These are phyloP conservation scores for Lasiodiplodia theobromae DNA, from an alignment of 2,329 filamentous ascomycete species.

Conservation along the genomic window DNA sequence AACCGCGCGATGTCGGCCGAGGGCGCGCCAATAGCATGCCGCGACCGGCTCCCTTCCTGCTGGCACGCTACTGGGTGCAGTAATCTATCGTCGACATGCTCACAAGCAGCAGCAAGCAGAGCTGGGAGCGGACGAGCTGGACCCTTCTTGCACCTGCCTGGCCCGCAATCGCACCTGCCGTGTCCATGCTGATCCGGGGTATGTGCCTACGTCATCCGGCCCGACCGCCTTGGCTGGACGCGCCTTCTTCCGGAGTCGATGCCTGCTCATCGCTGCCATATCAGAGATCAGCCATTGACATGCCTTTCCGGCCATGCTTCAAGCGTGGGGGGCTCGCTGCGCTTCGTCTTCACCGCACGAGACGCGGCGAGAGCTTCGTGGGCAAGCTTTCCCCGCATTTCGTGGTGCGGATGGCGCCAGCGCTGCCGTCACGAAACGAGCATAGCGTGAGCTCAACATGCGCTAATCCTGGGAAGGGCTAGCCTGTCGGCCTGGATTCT, in stretches of 20 bases:
- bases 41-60: neutral
- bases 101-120: neutral
- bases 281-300: neutral
- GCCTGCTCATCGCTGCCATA: constrained; percentile 1
- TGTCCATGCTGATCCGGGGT: constrained; percentile 19
- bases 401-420: constrained; percentile 1
- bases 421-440: constrained; percentile 12
- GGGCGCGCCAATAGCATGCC: neutral
- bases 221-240: neutral
- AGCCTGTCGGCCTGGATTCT: neutral
- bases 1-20: constrained; percentile 18
- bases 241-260: neutral
- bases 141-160: neutral
- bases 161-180: constrained; percentile 4
- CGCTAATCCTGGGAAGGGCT: neutral
- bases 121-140: neutral
- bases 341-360: neutral
- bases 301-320: neutral
- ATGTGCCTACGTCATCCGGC: constrained; percentile 14
- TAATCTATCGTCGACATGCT: neutral
- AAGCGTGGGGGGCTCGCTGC: neutral
- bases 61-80: neutral
- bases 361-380: neutral
- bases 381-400: constrained; percentile 26
- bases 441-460: neutral